Evolutionary conservation across 495 filamentous ascomycete genomes (phyloP), one percentile per base, ranked within the genome.

Genomic region (Xylaria nigripes): DNA sequence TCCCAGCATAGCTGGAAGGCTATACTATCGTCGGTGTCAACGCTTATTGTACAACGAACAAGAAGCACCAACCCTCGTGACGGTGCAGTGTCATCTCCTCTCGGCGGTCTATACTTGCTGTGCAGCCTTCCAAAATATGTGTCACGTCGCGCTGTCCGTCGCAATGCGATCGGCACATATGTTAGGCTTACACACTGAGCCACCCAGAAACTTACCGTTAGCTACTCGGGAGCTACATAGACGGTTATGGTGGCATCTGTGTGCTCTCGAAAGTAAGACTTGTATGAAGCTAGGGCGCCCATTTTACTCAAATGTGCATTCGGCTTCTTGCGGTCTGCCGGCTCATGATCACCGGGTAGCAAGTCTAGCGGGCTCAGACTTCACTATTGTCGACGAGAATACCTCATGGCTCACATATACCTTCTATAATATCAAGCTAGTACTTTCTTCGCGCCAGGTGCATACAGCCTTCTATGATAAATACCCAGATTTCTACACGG

Each of bases 231-330:
- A 79, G 56, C 51, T 78, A 19, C 70, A 70, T 3, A 72, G 65
- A 45, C 69, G 80, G 0, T 29, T 81, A 1, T 81, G 79, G 79
- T 80, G 78, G 80, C 67, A 64, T 0, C 46, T 81, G 1, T 79
- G 72, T 53, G 42, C 61, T 5, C 41, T 80, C 15, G 79, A 81
- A 21, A 72, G 62, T 50, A 77, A 79, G 51, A 57, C 63, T 0
- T 66, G 63, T 45, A 75, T 80, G 74, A 75, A 78, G 48, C 67
- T 83, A 3, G 78, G 80, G 2, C 76, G 77, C 0, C 76, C 78
- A 0, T 75, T 70, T 32, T 57, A 62, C 13, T 24, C 71, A 5
- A 51, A 65, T n/a, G 51, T 65, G 3, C 67, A 71, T 15, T 36
- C 66, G 6, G 60, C 64, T 3, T 69, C 67, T n/a, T 72, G 68